Percentiles rank a stretch among this genome's conserved stretches.
Conservation (phyloP, 495 filamentous ascomycete genomes). For the Hyaloscypha hepaticicola region DNA sequence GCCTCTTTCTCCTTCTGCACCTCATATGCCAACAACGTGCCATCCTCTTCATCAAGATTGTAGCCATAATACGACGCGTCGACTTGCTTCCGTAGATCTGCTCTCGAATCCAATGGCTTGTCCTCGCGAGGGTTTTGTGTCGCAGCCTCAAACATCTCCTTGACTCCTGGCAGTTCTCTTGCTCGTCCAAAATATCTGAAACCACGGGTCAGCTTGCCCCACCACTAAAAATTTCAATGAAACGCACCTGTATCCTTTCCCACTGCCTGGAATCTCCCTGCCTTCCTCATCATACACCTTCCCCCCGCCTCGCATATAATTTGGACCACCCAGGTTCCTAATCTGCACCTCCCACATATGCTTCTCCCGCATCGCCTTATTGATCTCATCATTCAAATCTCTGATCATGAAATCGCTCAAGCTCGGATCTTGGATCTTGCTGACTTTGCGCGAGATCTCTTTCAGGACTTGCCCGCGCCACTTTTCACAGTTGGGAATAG, state of each 20-base stretch:
- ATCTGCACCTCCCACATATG: conserved; percentile 98
- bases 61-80: conserved; percentile 97
- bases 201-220: conserved; percentile 45
- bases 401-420: conserved; percentile 95
- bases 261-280: conserved; percentile 82
- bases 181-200: conserved; percentile 82
- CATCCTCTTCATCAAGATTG: conserved; percentile 91
- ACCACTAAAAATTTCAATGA: background rate
- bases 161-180: conserved; percentile 88
- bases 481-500: conserved; percentile 88
- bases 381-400: conserved; percentile 98
- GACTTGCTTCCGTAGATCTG: conserved; percentile 76
- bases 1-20: conserved; percentile 79
- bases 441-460: conserved; percentile 94
- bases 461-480: conserved; percentile 98
- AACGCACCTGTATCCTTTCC: conserved; percentile 71
- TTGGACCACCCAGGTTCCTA: conserved; percentile 87
- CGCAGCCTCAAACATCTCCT: conserved; percentile 90
- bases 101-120: conserved; percentile 57
- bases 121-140: conserved; percentile 53
- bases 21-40: conserved; percentile 79
- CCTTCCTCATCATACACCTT: conserved; percentile 91
- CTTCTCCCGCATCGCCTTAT: conserved; percentile 98
- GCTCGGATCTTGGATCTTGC: conserved; percentile 85
- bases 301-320: conserved; percentile 88